Evolutionary conservation across 371 early-diverging fungal species (phyloP).

Genomic region (Nematocida sp.): DNA sequence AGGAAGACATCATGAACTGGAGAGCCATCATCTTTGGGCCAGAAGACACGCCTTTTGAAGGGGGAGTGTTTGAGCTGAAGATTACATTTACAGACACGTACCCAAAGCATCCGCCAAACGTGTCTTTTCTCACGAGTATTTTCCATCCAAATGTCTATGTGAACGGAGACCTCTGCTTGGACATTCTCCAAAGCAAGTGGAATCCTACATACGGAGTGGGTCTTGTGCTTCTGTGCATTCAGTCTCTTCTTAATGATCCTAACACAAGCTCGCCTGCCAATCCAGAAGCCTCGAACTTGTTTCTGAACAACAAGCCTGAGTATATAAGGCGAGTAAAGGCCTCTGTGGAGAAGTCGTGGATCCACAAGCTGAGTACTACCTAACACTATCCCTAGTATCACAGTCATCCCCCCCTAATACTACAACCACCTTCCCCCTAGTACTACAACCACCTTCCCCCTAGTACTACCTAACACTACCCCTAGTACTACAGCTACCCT

Average conservation of each 20-base stretch:
- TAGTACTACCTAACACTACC: too few species aligned
- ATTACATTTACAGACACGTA: constrained; percentile 91
- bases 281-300: constrained; percentile 87
- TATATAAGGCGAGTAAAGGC: constrained; percentile 83
- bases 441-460: too few species aligned
- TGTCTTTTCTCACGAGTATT: constrained; percentile 87
- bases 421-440: too few species aligned
- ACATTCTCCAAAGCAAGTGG: constrained; percentile 96
- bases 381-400: too few species aligned
- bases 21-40: constrained; percentile 97
- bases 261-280: constrained; percentile 94
- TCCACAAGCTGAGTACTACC: too few species aligned
- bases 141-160: constrained; percentile 98
- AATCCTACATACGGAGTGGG: constrained; percentile 79
- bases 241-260: constrained; percentile 90
- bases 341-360: constrained; percentile 82
- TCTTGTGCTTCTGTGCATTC: constrained; percentile 86
- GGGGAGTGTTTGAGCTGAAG: constrained; percentile 90
- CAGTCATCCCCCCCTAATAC: too few species aligned
- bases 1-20: constrained; percentile 70
- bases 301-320: constrained; percentile 79
- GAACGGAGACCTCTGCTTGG: constrained; percentile 92
- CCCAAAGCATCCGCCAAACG: constrained; percentile 93
- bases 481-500: too few species aligned
- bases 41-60: constrained; percentile 91